Base-by-base conservation (phyloP, 257 asterid species). In the Nemophila menziesii region DNA sequence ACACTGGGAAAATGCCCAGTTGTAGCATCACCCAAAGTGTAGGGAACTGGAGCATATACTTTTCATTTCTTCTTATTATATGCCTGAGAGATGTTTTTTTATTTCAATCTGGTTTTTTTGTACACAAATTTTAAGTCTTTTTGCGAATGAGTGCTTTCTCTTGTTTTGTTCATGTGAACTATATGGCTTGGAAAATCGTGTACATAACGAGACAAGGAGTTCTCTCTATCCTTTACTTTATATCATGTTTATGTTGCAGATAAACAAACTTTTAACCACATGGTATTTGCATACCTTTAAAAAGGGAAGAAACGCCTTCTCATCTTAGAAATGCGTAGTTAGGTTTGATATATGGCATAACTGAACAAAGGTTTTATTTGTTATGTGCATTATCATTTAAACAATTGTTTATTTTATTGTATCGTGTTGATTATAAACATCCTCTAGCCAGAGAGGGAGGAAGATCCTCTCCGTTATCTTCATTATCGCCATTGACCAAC, bases 1-100 rank as follows among this genome's bases (percentile, higher is more conserved):
- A 89, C 97, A 20, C 44, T 89, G 65, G 97, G 97, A 39, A 75
- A 72, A 62, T 83, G 95, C 47, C 97, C 97, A 0, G 79, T 80
- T 53, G 79, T 79, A 18, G 84, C 90, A 56, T 69, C 80, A 48
- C 80, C 92, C 37, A 48, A 75, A 57, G 70, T 55, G 0, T 76
- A 69, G 68, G 12, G 36, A 5, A 2, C 8, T 7, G 36, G 36
- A 29, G 33, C 36, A 7, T 29, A 5, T 7, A 29, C 36, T 29
- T 29, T 13, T 1, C 36, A 7, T 29, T 24, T 29, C 36, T 7
- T 29, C 36, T 2, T 29, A 29, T 29, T 7, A 29, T 7, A 7
- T 29, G 36, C 36, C 36, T n/a, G n/a, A n/a, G 12, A 29, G 36
- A 3, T 7, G 36, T 7, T 29, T 29, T 29, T 7, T 29, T 3